Evolutionary conservation across 2,329 filamentous ascomycete genomes (phyloP).

Genomic region (Sporothrix euskadiensis): DNA sequence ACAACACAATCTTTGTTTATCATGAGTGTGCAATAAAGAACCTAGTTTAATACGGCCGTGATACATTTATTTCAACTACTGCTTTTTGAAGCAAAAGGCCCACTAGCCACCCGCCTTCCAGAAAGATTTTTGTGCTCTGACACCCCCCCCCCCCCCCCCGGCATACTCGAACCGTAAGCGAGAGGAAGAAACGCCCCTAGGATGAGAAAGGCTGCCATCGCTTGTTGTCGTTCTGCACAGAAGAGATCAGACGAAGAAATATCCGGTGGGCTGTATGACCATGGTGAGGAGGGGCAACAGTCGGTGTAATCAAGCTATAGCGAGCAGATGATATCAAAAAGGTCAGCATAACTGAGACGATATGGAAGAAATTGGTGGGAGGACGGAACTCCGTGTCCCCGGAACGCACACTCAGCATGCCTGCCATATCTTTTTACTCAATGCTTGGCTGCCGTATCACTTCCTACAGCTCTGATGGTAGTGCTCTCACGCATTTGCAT

Average conservation of each 20-base stretch:
- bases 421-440: too few relatives aligned
- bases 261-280: neutral
- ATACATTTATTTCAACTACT: slow-evolving; percentile 2
- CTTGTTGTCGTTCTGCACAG: neutral
- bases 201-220: neutral
- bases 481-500: too few relatives aligned
- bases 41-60: neutral
- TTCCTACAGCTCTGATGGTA: too few relatives aligned
- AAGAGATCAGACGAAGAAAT: neutral
- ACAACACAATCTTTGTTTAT: neutral
- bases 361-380: neutral
- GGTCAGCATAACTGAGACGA: neutral
- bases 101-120: neutral
- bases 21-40: neutral
- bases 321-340: too few relatives aligned
- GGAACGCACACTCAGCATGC: too few relatives aligned
- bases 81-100: slow-evolving; percentile 2
- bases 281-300: neutral
- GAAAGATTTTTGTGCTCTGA: neutral
- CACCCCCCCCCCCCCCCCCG: neutral
- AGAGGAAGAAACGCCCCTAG: neutral
- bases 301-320: neutral
- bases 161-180: neutral
- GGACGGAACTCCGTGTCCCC: too few relatives aligned
- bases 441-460: too few relatives aligned